Conservation (phyloP, 352 stramenopile species). For the Pseudoperonospora humuli region DNA sequence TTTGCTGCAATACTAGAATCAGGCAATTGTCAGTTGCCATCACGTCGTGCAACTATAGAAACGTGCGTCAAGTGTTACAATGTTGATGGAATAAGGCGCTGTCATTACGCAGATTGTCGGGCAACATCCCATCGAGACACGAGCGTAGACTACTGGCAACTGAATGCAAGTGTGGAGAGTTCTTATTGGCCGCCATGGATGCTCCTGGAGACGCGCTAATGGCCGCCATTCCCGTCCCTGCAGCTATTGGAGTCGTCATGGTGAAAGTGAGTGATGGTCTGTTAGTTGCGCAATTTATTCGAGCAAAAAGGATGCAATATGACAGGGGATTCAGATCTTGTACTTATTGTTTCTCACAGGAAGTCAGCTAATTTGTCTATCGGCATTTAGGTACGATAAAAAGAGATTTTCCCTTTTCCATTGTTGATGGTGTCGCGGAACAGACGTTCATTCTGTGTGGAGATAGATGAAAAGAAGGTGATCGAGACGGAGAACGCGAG, state of each 20-base stretch:
- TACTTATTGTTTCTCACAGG: too few relatives aligned
- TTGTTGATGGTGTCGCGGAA: too few relatives aligned
- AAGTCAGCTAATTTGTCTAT: too few relatives aligned
- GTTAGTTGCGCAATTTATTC: background rate
- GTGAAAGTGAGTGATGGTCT: background rate
- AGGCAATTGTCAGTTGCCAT: background rate
- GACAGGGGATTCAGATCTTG: too few relatives aligned
- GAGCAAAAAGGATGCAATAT: background rate
- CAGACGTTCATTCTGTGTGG: too few relatives aligned
- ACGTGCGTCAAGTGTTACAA: constrained; percentile 16
- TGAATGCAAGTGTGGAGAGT: constrained; percentile 70
- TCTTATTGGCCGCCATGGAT: constrained; percentile 35
- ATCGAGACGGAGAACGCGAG: too few relatives aligned
- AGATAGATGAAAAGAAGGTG: too few relatives aligned
- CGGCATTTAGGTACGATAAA: too few relatives aligned
- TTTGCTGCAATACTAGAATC: constrained; percentile 58
- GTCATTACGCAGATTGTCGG: constrained; percentile 79
- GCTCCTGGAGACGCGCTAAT: background rate
- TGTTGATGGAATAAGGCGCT: constrained; percentile 63
- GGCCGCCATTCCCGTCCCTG: constrained; percentile 1
- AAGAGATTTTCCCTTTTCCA: too few relatives aligned
- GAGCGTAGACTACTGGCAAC: constrained; percentile 75
- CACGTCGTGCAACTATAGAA: constrained; percentile 7
- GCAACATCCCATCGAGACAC: constrained; percentile 80
- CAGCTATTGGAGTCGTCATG: constrained; percentile 19